Percentiles rank a stretch among this genome's conserved stretches.
These are phyloP conservation scores for Meripilus lineatus DNA, from an alignment of 1,284 basidiomycete genomes.

Conservation along the genomic window DNA sequence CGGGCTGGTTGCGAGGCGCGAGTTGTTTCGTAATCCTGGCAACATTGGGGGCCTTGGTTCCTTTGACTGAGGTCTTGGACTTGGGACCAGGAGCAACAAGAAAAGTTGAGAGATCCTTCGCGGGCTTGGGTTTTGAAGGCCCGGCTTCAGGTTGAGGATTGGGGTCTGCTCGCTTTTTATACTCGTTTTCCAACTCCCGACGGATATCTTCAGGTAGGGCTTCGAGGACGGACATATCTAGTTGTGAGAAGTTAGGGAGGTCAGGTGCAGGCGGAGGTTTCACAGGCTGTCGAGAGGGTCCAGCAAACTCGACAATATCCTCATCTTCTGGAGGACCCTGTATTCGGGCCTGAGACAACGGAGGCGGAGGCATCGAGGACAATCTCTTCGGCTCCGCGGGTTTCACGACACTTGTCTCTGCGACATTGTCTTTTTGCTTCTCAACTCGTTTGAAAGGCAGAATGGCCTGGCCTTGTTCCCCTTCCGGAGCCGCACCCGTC, in stretches of 20 bases:
- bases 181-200: conserved; percentile 65
- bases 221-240: conserved; percentile 68
- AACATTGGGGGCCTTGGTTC: conserved; percentile 38
- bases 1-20: conserved; percentile 44
- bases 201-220: conserved; percentile 70
- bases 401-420: neutral
- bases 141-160: neutral
- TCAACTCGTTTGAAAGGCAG: conserved; percentile 46
- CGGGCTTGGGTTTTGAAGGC: conserved; percentile 13
- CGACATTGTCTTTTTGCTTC: conserved; percentile 10
- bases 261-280: conserved; percentile 19
- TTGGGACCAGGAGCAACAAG: conserved; percentile 20
- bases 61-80: conserved; percentile 28
- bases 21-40: conserved; percentile 60
- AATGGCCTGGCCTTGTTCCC: conserved; percentile 44
- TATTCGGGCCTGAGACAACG: conserved; percentile 18
- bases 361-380: conserved; percentile 26
- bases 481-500: conserved; percentile 16
- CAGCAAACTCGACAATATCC: conserved; percentile 10
- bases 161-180: conserved; percentile 54
- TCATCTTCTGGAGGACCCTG: conserved; percentile 22
- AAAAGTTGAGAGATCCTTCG: conserved; percentile 8
- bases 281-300: neutral
- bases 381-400: neutral
- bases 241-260: conserved; percentile 68